Evolutionary conservation across 345 rosid genomes (phyloP).

Genomic region (Salix koriyanagi): DNA sequence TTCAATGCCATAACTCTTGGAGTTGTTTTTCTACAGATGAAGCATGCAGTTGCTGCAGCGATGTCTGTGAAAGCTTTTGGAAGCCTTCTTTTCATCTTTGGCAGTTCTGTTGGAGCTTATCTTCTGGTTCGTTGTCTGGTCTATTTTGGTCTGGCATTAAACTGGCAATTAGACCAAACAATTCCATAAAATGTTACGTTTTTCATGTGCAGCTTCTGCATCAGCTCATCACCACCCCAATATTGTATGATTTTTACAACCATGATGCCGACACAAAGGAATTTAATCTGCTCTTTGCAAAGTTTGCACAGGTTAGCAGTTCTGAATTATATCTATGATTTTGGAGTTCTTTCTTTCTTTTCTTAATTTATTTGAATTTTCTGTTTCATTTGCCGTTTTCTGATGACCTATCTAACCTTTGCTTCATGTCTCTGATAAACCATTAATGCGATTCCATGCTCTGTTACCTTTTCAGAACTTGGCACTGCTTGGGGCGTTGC

Average conservation of each 20-base stretch:
- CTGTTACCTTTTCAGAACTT: conserved; percentile 40
- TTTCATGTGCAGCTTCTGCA: conserved; percentile 49
- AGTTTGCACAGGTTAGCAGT: conserved; percentile 58
- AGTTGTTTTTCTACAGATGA: conserved; percentile 25
- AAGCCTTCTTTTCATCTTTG: conserved; percentile 59
- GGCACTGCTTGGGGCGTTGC: conserved; percentile 67
- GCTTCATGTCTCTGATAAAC: neutral
- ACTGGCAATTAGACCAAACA: neutral
- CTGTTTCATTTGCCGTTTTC: too few species aligned
- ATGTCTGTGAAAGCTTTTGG: conserved; percentile 65
- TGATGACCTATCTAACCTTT: neutral
- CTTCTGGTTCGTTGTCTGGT: conserved; percentile 47
- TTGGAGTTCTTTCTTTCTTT: neutral
- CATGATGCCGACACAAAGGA: conserved; percentile 52
- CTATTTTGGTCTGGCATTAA: neutral
- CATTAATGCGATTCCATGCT: neutral
- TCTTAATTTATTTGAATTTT: neutral
- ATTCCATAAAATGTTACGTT: neutral
- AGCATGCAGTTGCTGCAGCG: conserved; percentile 43
- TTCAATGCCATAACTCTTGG: neutral
- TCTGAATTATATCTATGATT: neutral
- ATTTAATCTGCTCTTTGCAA: conserved; percentile 40
- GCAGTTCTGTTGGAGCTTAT: conserved; percentile 65
- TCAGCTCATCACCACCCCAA: conserved; percentile 42
- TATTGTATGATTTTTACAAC: conserved; percentile 71